These are phyloP conservation scores for Posidonia oceanica DNA, from an alignment of 116 monocot genomes.

Conservation along the genomic window DNA sequence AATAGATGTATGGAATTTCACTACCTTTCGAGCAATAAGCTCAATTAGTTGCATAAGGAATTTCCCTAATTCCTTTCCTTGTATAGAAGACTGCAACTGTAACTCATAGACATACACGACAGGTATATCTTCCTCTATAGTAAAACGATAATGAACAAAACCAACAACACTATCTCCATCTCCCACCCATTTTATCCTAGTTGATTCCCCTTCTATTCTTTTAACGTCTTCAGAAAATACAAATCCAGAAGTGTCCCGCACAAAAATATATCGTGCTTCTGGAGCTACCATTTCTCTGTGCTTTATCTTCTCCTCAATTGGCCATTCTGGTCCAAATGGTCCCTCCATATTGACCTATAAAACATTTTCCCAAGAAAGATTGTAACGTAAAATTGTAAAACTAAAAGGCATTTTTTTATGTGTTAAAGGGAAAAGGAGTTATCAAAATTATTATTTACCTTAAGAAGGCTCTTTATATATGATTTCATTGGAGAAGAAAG, in stretches of 20 bases:
- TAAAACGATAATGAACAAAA: slow-evolving; percentile 84
- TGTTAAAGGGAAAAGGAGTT: background rate
- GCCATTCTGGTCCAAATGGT: slow-evolving; percentile 74
- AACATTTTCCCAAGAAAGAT: background rate
- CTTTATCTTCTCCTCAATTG: slow-evolving; percentile 73
- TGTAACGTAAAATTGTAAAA: background rate
- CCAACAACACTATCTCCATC: slow-evolving; percentile 46
- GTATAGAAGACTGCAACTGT: slow-evolving; percentile 61
- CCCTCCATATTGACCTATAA: slow-evolving; percentile 79
- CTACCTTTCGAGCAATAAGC: slow-evolving; percentile 86
- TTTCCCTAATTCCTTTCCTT: slow-evolving; percentile 85
- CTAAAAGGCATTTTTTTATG: background rate
- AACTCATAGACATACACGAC: slow-evolving; percentile 93
- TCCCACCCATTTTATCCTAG: slow-evolving; percentile 13
- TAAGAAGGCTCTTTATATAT: slow-evolving; percentile 78
- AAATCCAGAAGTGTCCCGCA: slow-evolving; percentile 22
- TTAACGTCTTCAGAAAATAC: slow-evolving; percentile 2
- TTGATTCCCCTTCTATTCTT: slow-evolving; percentile 8
- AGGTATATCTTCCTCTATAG: slow-evolving; percentile 79
- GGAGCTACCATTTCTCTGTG: slow-evolving; percentile 77
- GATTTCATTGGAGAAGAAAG: slow-evolving; percentile 58
- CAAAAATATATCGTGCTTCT: slow-evolving; percentile 86
- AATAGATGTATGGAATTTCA: background rate
- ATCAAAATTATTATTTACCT: slow-evolving; percentile 27
- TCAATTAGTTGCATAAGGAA: slow-evolving; percentile 92